Percentiles rank a stretch among this genome's conserved stretches.
Conservation (phyloP, 1,139 yeast genomes). For the Lodderomyces oxycetoniae region DNA sequence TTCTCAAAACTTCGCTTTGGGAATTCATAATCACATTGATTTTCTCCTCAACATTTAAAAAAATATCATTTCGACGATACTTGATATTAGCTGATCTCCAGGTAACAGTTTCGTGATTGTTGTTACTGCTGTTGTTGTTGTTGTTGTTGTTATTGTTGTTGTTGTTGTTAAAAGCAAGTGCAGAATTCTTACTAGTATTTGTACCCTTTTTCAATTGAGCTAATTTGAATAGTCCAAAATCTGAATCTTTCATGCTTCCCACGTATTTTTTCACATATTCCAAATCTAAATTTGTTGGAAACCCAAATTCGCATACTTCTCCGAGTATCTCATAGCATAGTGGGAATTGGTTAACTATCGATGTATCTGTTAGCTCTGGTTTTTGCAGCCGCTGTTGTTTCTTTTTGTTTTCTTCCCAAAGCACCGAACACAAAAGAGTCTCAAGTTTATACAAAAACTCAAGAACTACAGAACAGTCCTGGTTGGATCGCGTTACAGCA, state of each 20-base stretch:
- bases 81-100: slow-evolving; percentile 76
- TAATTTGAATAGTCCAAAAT: slow-evolving; percentile 22
- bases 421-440: slow-evolving; percentile 30
- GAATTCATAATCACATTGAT: slow-evolving; percentile 63
- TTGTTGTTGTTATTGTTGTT: background rate
- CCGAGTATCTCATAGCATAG: slow-evolving; percentile 72
- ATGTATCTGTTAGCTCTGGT: slow-evolving; percentile 24
- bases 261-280: slow-evolving; percentile 28
- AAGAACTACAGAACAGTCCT: slow-evolving; percentile 74
- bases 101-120: slow-evolving; percentile 24
- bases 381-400: background rate
- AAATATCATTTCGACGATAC: slow-evolving; percentile 78
- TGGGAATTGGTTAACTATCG: slow-evolving; percentile 50
- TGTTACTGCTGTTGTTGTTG: background rate
- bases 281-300: slow-evolving; percentile 67
- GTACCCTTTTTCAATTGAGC: slow-evolving; percentile 13
- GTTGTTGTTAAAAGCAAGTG: slow-evolving; percentile 9
- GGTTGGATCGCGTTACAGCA: slow-evolving; percentile 83
- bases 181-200: background rate
- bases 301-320: slow-evolving; percentile 77
- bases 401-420: slow-evolving; percentile 14
- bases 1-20: slow-evolving; percentile 57
- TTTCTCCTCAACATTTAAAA: slow-evolving; percentile 70
- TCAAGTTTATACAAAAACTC: slow-evolving; percentile 71
- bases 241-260: slow-evolving; percentile 16